Percentiles rank a stretch among this genome's conserved stretches.
phyloP scores from a whole-genome alignment of 345 rosid species.

The Combretum micranthum region DNA sequence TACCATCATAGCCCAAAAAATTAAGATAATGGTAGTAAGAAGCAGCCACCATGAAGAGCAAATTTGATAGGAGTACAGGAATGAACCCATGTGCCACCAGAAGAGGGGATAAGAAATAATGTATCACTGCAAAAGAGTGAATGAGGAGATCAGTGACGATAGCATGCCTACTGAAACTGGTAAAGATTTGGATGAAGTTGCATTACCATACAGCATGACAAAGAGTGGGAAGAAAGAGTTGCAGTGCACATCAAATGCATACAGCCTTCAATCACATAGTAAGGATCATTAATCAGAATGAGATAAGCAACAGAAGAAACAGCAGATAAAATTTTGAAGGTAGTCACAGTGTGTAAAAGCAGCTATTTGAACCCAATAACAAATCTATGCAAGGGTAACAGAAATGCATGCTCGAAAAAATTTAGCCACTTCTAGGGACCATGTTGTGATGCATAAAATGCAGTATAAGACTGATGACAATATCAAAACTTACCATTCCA shows the following conservation, averaged over 20 bases:
- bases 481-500: constrained; percentile 77
- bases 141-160: background rate
- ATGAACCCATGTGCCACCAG: constrained; percentile 86
- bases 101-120: constrained; percentile 87
- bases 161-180: constrained; percentile 2
- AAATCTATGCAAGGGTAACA: too few relatives aligned
- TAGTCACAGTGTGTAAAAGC: too few relatives aligned
- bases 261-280: constrained; percentile 56
- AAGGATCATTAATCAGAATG: constrained; percentile 14
- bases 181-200: background rate
- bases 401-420: too few relatives aligned
- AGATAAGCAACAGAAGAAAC: background rate
- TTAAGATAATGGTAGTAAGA: constrained; percentile 96
- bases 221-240: constrained; percentile 99
- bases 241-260: constrained; percentile 99
- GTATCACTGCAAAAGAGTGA: constrained; percentile 52
- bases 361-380: too few relatives aligned
- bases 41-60: constrained; percentile 89
- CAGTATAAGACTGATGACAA: constrained; percentile 5
- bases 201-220: constrained; percentile 82
- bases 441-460: background rate
- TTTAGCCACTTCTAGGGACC: background rate
- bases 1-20: constrained; percentile 97
- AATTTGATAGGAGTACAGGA: constrained; percentile 72
- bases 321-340: background rate